Percentiles rank a stretch among this genome's conserved stretches.
Evolutionary conservation across 1,284 basidiomycete genomes (phyloP).

Genomic region (Fomes fomentarius): DNA sequence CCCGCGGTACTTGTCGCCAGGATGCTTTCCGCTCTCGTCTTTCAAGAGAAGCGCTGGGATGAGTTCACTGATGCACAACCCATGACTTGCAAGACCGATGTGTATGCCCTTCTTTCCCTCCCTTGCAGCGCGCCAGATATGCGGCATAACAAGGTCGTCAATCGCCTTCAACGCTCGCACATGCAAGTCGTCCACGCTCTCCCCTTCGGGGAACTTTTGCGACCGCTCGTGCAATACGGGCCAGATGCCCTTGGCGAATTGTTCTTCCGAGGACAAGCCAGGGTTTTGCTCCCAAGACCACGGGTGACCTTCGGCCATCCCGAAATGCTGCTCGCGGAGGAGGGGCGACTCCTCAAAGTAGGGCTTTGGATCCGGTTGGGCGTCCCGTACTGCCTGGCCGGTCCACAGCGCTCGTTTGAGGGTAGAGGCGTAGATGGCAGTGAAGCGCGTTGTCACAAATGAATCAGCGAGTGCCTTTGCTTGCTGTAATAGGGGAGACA

Average conservation of each 20-base stretch:
- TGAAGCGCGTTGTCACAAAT: slow-evolving; percentile 60
- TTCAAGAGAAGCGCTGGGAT: slow-evolving; percentile 52
- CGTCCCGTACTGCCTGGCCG: slow-evolving; percentile 61
- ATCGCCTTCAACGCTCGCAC: slow-evolving; percentile 62
- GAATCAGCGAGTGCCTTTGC: slow-evolving; percentile 76
- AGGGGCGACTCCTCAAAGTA: slow-evolving; percentile 53
- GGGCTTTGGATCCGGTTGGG: slow-evolving; percentile 55
- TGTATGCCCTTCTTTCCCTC: slow-evolving; percentile 48
- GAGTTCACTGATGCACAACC: slow-evolving; percentile 74
- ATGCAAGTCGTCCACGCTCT: slow-evolving; percentile 73
- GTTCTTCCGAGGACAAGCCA: slow-evolving; percentile 48
- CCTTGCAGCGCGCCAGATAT: slow-evolving; percentile 47
- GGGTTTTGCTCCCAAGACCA: slow-evolving; percentile 42
- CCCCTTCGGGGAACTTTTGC: slow-evolving; percentile 72
- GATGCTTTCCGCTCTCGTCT: slow-evolving; percentile 37
- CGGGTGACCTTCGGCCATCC: slow-evolving; percentile 70
- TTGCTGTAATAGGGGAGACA: too few relatives aligned
- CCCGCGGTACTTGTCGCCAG: slow-evolving; percentile 48
- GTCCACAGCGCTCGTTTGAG: slow-evolving; percentile 80
- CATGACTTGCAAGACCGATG: slow-evolving; percentile 81
- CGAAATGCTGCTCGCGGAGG: slow-evolving; percentile 73
- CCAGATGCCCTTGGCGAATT: slow-evolving; percentile 54
- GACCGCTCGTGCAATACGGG: slow-evolving; percentile 51
- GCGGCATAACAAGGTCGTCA: slow-evolving; percentile 62
- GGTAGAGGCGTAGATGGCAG: slow-evolving; percentile 79